Conservation (phyloP, 768 basidiomycete genomes). For the Tylopilus rubrobrunneus region DNA sequence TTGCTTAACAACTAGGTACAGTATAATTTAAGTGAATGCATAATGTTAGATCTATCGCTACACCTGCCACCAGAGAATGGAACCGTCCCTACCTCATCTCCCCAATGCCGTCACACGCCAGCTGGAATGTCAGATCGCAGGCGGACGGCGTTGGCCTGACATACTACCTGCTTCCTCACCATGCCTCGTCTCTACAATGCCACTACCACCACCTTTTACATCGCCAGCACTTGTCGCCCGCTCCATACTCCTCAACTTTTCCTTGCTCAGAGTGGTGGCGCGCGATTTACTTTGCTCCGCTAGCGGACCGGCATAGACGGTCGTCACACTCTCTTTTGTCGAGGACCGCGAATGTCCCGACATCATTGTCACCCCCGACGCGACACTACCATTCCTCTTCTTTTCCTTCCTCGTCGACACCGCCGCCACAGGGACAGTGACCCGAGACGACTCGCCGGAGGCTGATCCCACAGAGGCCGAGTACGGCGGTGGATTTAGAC, state of each 20-base stretch:
- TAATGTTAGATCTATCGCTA: too few relatives aligned
- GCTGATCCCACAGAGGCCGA: conserved; percentile 1
- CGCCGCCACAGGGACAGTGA: neutral
- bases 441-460: neutral
- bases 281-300: neutral
- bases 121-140: too few relatives aligned
- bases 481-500: conserved; percentile 30
- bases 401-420: conserved; percentile 1
- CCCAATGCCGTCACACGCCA: too few relatives aligned
- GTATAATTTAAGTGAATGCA: too few relatives aligned
- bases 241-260: neutral
- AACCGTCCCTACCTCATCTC: too few relatives aligned
- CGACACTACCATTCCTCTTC: neutral
- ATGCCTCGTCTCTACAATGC: neutral
- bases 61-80: too few relatives aligned
- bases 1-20: too few relatives aligned
- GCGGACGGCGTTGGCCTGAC: too few relatives aligned
- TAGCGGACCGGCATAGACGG: neutral
- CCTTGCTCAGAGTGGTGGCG: neutral
- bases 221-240: neutral
- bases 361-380: conserved; percentile 5
- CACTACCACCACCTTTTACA: neutral
- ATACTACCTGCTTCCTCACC: too few relatives aligned
- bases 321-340: neutral
- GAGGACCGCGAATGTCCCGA: conserved; percentile 13